These are phyloP conservation scores for Paraphaeosphaeria minitans DNA, from an alignment of 2,329 filamentous ascomycete species.

Conservation along the genomic window DNA sequence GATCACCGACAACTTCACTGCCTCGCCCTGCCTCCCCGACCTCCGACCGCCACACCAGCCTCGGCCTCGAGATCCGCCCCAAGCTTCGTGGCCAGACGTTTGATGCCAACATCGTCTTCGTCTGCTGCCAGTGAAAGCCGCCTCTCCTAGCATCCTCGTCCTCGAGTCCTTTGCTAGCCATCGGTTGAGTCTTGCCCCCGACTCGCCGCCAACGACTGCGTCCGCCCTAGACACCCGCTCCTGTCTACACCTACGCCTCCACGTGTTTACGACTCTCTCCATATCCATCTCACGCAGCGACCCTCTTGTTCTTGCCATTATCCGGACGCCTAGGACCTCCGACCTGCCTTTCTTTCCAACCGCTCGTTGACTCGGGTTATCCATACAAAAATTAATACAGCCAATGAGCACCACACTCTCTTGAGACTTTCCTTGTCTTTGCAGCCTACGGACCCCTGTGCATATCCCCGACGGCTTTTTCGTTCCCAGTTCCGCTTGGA, in stretches of 20 bases:
- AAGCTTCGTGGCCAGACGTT: conserved; percentile 31
- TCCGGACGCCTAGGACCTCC: conserved; percentile 37
- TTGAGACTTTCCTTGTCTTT: conserved; percentile 49
- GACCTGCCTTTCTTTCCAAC: conserved; percentile 30
- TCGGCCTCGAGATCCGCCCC: conserved; percentile 16
- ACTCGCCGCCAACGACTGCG: conserved; percentile 40
- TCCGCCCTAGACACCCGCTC: conserved; percentile 32
- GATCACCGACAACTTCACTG: conserved; percentile 25
- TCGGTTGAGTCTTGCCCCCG: conserved; percentile 41
- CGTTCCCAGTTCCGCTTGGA: conserved; percentile 33
- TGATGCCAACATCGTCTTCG: conserved; percentile 31
- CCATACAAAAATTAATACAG: conserved; percentile 47
- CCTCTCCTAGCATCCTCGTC: conserved; percentile 33
- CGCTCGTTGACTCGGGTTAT: conserved; percentile 49
- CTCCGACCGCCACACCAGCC: conserved; percentile 22
- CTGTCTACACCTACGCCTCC: conserved; percentile 38
- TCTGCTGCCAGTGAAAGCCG: conserved; percentile 31
- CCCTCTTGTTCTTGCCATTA: conserved; percentile 32
- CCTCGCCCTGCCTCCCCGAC: conserved; percentile 28
- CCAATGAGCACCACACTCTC: conserved; percentile 53
- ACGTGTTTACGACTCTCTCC: conserved; percentile 47
- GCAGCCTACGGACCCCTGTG: conserved; percentile 46
- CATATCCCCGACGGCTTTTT: conserved; percentile 46
- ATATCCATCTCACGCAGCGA: conserved; percentile 46
- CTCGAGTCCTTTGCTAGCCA: conserved; percentile 33